phyloP scores from a whole-genome alignment of 495 filamentous ascomycete species.

The Penicillium salamii region DNA sequence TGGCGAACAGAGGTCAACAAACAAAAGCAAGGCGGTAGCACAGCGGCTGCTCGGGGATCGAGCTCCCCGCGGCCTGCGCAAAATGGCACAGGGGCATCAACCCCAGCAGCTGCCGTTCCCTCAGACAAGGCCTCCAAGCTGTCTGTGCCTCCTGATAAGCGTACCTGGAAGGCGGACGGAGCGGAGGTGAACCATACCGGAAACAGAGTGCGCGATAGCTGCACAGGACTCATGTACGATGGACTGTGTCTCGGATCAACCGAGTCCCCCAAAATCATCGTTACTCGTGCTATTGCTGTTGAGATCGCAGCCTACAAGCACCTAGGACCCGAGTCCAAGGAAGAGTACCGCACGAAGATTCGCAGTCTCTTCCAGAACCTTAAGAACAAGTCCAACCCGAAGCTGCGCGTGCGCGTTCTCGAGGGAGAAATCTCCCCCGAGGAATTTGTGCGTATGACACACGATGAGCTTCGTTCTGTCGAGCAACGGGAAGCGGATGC shows the following conservation, averaged over 20 bases:
- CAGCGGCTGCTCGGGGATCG: conserved; percentile 40
- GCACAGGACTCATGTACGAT: conserved; percentile 89
- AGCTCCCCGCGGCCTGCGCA: conserved; percentile 38
- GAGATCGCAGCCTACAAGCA: conserved; percentile 68
- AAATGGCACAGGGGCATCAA: conserved; percentile 39
- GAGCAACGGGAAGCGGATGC: conserved; percentile 66
- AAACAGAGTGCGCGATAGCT: conserved; percentile 71
- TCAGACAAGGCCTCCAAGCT: conserved; percentile 52
- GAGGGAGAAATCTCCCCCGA: conserved; percentile 66
- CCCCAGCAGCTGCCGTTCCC: conserved; percentile 39
- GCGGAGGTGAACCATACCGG: conserved; percentile 68
- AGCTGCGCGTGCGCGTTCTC: conserved; percentile 72
- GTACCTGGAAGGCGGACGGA: conserved; percentile 75
- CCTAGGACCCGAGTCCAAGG: conserved; percentile 62
- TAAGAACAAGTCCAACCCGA: conserved; percentile 83
- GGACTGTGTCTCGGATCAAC: conserved; percentile 45
- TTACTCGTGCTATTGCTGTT: conserved; percentile 66
- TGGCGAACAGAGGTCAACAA: conserved; percentile 83
- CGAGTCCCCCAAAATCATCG: conserved; percentile 51
- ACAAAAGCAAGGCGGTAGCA: conserved; percentile 56
- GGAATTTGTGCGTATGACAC: conserved; percentile 69
- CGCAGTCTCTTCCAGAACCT: conserved; percentile 90
- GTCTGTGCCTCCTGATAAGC: conserved; percentile 72
- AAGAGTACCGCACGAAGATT: conserved; percentile 78
- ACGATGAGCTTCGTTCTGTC: conserved; percentile 75